These are phyloP conservation scores for Erythrobasidium yunnanense DNA, from an alignment of 768 basidiomycete species.

Conservation along the genomic window DNA sequence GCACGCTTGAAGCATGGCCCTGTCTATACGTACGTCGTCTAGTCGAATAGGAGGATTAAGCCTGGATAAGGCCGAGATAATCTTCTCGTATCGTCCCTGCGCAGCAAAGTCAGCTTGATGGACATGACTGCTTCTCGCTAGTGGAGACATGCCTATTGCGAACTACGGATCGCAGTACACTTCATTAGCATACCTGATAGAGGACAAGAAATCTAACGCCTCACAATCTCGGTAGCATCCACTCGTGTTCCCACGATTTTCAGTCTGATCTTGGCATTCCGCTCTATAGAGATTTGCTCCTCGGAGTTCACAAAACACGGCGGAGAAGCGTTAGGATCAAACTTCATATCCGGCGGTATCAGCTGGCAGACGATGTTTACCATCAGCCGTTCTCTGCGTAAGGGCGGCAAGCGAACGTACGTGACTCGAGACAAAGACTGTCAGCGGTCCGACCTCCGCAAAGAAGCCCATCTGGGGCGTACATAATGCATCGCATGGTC, in stretches of 20 bases:
- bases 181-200: no score
- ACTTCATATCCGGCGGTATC: constrained; percentile 84
- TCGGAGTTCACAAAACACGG: constrained; percentile 58
- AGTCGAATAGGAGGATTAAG: neutral
- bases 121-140: neutral
- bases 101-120: neutral
- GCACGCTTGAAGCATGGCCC: neutral
- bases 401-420: constrained; percentile 46
- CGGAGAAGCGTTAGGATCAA: constrained; percentile 93
- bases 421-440: constrained; percentile 91
- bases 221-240: constrained; percentile 85
- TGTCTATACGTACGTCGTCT: neutral
- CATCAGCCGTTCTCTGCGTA: neutral
- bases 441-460: constrained; percentile 84
- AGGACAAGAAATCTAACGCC: no score
- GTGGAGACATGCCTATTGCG: neutral
- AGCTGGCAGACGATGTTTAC: constrained; percentile 48
- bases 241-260: constrained; percentile 98
- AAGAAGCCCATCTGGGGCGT: constrained; percentile 99
- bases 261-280: constrained; percentile 68
- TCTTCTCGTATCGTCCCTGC: constrained; percentile 26
- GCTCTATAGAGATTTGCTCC: constrained; percentile 76
- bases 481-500: neutral
- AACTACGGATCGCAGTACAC: neutral
- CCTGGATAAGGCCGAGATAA: constrained; percentile 23